Percentiles rank a stretch among this genome's conserved stretches.
Evolutionary conservation across 345 rosid genomes (phyloP).

Genomic region (Bruguiera gymnorhiza): DNA sequence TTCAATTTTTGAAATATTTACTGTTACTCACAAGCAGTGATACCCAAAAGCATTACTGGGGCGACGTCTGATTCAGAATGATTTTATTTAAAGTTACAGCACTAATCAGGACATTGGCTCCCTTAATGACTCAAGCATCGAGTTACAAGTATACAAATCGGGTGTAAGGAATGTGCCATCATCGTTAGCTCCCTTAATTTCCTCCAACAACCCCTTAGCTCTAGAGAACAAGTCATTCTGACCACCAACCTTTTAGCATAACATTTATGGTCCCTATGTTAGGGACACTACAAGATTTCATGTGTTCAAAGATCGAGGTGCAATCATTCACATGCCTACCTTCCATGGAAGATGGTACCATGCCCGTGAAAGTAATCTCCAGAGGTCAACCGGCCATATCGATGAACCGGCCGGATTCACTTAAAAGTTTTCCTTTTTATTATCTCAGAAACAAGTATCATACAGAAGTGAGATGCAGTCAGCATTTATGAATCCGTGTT

Average conservation of each 20-base stretch:
- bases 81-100: too few species aligned
- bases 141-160: constrained; percentile 63
- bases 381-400: too few species aligned
- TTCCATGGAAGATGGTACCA: constrained; percentile 63
- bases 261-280: constrained; percentile 82
- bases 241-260: constrained; percentile 74
- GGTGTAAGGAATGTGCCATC: constrained; percentile 36
- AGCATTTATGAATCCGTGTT: too few species aligned
- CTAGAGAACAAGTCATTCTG: constrained; percentile 75
- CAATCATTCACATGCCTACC: constrained; percentile 79
- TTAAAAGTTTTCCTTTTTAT: too few species aligned
- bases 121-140: constrained; percentile 72
- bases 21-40: too few species aligned
- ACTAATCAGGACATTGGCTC: too few species aligned
- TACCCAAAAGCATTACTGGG: too few species aligned
- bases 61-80: too few species aligned
- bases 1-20: too few species aligned
- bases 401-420: too few species aligned
- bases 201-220: constrained; percentile 79
- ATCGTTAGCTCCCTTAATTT: constrained; percentile 30
- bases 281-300: constrained; percentile 66
- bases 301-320: constrained; percentile 55
- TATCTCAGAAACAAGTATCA: too few species aligned
- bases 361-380: constrained; percentile 73
- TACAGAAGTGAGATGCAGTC: too few species aligned